Conservation (phyloP, 208 protist species). For the Trypanosoma avium region DNA sequence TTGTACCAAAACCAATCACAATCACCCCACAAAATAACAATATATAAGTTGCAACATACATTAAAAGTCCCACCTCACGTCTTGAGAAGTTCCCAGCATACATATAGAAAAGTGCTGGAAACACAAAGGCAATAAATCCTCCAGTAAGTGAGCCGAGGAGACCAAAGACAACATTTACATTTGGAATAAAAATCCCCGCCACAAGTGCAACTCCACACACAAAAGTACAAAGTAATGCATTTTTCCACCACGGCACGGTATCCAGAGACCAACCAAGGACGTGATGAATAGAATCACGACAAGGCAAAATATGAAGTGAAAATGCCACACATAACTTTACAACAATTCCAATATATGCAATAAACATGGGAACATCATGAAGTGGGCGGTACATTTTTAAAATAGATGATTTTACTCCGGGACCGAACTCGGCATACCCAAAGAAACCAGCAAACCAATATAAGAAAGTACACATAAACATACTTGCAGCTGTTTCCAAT, state of each 20-base stretch:
- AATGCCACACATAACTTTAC: slow-evolving; percentile 83
- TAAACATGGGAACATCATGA: slow-evolving; percentile 43
- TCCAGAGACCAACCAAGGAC: slow-evolving; percentile 47
- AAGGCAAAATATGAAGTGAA: slow-evolving; percentile 67
- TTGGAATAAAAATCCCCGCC: slow-evolving; percentile 71
- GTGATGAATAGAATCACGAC: slow-evolving; percentile 75
- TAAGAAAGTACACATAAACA: slow-evolving; percentile 48
- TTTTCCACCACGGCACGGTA: slow-evolving; percentile 44
- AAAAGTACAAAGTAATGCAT: slow-evolving; percentile 43
- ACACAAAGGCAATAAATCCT: slow-evolving; percentile 76
- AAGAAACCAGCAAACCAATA: slow-evolving; percentile 76
- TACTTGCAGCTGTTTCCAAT: slow-evolving; percentile 49
- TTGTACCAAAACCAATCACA: slow-evolving; percentile 70
- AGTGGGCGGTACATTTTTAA: slow-evolving; percentile 55
- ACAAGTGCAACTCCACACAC: slow-evolving; percentile 60
- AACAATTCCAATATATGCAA: slow-evolving; percentile 69
- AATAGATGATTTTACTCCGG: slow-evolving; percentile 44
- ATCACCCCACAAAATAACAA: slow-evolving; percentile 65
- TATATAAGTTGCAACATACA: slow-evolving; percentile 53
- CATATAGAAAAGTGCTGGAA: slow-evolving; percentile 79
- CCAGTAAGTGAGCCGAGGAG: slow-evolving; percentile 74
- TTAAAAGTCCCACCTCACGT: slow-evolving; percentile 39
- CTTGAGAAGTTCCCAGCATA: slow-evolving; percentile 66
- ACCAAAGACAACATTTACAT: slow-evolving; percentile 77
- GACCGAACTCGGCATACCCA: slow-evolving; percentile 79